Evolutionary conservation across 352 stramenopile species (phyloP), one percentile per base, ranked within the genome.

Genomic region (Phytophthora litchii): DNA sequence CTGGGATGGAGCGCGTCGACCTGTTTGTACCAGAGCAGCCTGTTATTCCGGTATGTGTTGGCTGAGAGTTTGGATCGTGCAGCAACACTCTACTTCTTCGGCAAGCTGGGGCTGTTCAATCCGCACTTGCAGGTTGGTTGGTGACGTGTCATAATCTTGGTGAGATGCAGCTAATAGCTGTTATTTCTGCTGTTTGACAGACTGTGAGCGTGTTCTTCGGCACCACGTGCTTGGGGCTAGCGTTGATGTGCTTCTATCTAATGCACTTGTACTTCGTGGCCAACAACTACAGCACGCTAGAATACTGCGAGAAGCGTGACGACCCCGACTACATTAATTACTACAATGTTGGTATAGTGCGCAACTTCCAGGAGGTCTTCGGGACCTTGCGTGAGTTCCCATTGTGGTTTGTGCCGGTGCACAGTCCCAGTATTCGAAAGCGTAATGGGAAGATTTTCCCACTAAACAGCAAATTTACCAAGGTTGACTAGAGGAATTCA

Each of bases 241-340:
- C 85, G 23, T 57, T 95, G 6, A 38, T 78, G 3, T 86, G 78
- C 60, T 95, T 95, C 66, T 90, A 78, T 61, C n/a, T 76, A 29
- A 74, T 92, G 69, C 86, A 95, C 52, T 36, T 95, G 23, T 85
- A 75, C 56, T 81, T 95, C 51, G 76, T 74, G 13, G 61, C 67
- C 16, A 72, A 68, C 55, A 95, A 94, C 58, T 89, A 77, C 59
- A 94, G 77, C 49, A 95, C 86, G n/a, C 68, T 95, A 38, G 86
- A 95, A 72, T 94, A 90, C 57, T 94, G 79, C 52, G 86, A 95
- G 60, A 95, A 95, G 60, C 83, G 84, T 20, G 72, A 83, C 13
- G 70, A 92, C 23, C 74, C 76, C n/a, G 75, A 81, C 27, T 93
- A 85, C 60, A 64, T 92, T 54, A 92, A 95, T 45, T 90, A 83